Evolutionary conservation across 1,139 yeast species (phyloP), one percentile per base, ranked within the genome.

Genomic region (Scheffersomyces segobiensis): DNA sequence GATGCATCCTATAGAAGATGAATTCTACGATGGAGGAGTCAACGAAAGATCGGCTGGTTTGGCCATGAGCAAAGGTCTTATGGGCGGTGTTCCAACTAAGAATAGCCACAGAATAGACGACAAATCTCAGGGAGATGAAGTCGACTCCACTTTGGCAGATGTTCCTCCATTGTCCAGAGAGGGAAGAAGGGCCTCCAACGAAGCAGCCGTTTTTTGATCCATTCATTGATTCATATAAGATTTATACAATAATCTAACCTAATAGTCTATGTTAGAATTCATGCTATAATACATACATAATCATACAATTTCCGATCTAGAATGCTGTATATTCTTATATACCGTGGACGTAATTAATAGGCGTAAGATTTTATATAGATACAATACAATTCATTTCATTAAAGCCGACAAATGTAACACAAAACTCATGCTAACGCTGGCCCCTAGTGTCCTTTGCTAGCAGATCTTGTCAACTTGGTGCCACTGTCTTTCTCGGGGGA

Each of bases 61-160:
- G 67, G 98, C 97, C 21, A 93, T 90, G 75, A 85, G 91, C 64
- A 92, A 91, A 73, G 98, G 99, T 53, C 85, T 95, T 59, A 93
- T 93, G 82, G 96, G 97, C 1, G 82, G 82, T 0, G 81, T 79
- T 4, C 84, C 84, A 1, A 70, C 69, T 22, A 72, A 73, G 54
- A 60, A 60, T 52, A 48, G 50, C 21, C 21, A 48, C 26, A 24
- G 24, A 6, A 48, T 20, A 7, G 24, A 48, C 24, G 50, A 12
- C 7, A 24, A 48, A 19, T 21, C 50, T 20, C 57, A 50, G n/a
- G 58, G 54, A 19, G 60, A 59, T 47, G 71, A 77, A 51, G 76
- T 82, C 0, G 76, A 76, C 53, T 70, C 72, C 49, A 75, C 82
- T 10, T 82, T 82, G 54, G 77, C 79, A 26, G 85, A 84, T 48